Base-by-base conservation (phyloP, 192 early-diverging fungal genomes). In the Lobosporangium transversale region DNA sequence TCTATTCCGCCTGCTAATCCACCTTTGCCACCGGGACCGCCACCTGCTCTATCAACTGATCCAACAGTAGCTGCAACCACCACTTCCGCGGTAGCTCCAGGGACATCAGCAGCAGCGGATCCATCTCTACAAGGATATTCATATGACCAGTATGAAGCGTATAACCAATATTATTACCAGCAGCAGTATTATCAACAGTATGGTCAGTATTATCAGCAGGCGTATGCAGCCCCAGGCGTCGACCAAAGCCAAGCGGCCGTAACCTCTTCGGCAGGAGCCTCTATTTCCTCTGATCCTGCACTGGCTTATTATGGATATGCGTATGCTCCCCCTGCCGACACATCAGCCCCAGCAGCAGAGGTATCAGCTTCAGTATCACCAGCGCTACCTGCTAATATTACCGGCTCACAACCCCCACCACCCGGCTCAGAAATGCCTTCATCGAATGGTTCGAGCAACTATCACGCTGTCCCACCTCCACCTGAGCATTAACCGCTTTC, bases 161-260 rank as follows among this genome's bases (percentile, higher is more conserved):
- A 76, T 40, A 67, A 66, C 37, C 73, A 76, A 37, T 76, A 76
- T 20, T 76, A 76, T 30, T 67, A 76, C 33, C 73, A 76, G 23
- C 73, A 76, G 33, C 73, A 76, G 30, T 76, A 76, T 33, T 76
- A 67, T 17, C 73, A 76, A 47, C 73, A 76, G 29, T 76, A 76
- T 26, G 58, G 64, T 12, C 73, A 76, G 12, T 76, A 76, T 36
- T 76, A 76, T 17, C 64, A 67, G 42, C 63, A 75, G 10, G 51
- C 48, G 14, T 59, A 60, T 10, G 52, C 57, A n/a, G 45, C 30
- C 1, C 48, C 70, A 36, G 56, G 62, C n/a, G 51, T 47, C n/a
- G 67, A 69, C 15, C 57, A 60, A 11, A 45, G 30, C 23, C 49
- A 49, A 44, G 51, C 40, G 0, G 60, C 3, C 32, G 9, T 53